phyloP scores from a whole-genome alignment of 768 basidiomycete species.

The Floccularia luteovirens region DNA sequence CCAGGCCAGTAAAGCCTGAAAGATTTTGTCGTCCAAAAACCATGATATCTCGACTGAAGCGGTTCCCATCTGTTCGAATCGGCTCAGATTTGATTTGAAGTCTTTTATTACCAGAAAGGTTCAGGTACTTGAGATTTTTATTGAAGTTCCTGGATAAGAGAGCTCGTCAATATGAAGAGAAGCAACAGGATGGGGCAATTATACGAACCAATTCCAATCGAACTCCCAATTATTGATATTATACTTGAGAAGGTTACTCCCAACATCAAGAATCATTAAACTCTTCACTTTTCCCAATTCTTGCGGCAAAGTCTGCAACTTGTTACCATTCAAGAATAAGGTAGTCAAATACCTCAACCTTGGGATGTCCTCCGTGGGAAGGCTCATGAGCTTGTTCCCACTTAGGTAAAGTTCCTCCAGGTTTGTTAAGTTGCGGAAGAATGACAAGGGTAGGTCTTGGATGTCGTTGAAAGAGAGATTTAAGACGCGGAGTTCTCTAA shows the following conservation, averaged over 20 bases:
- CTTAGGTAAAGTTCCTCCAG: constrained; percentile 88
- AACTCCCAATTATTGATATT: constrained; percentile 98
- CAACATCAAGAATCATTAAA: constrained; percentile 81
- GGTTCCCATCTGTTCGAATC: constrained; percentile 10
- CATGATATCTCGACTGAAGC: too few relatives aligned
- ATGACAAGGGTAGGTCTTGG: constrained; percentile 74
- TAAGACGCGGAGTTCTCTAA: constrained; percentile 72
- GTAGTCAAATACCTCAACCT: constrained; percentile 59
- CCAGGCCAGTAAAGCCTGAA: constrained; percentile 82
- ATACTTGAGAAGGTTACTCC: constrained; percentile 90
- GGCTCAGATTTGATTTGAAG: constrained; percentile 87
- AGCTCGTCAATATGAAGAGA: not conserved
- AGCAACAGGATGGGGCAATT: not conserved
- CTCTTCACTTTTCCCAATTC: constrained; percentile 80
- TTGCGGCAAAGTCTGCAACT: constrained; percentile 84
- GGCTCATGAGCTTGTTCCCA: constrained; percentile 87
- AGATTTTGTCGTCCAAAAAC: constrained; percentile 31
- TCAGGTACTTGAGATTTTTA: constrained; percentile 86
- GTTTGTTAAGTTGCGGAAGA: constrained; percentile 60
- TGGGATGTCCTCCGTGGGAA: constrained; percentile 86
- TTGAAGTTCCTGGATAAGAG: constrained; percentile 82
- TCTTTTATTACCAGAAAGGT: constrained; percentile 94
- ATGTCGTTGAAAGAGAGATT: constrained; percentile 96
- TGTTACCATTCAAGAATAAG: constrained; percentile 91
- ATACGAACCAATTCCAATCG: constrained; percentile 94